Conservation (phyloP, 257 asterid species). For the Cynanchum wilfordii region DNA sequence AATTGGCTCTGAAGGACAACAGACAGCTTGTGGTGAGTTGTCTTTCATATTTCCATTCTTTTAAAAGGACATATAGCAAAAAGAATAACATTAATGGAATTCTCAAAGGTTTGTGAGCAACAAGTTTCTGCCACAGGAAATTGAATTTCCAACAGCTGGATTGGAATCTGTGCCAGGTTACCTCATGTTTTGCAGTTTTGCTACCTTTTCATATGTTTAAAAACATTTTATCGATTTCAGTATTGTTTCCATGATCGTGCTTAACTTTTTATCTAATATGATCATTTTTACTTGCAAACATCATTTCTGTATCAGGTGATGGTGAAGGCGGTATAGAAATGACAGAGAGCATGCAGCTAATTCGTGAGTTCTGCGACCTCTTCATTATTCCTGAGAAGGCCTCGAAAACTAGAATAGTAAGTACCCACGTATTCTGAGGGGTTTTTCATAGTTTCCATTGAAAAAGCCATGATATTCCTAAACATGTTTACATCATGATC, state of each 20-base stretch:
- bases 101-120: slow-evolving; percentile 58
- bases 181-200: slow-evolving; percentile 2
- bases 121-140: slow-evolving; percentile 86
- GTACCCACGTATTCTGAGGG: slow-evolving; percentile 10
- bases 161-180: slow-evolving; percentile 86
- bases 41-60: slow-evolving; percentile 9
- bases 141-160: slow-evolving; percentile 91
- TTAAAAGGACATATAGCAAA: slow-evolving; percentile 20
- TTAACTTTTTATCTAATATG: background rate
- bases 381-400: slow-evolving; percentile 55
- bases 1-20: slow-evolving; percentile 52
- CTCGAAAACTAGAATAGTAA: slow-evolving; percentile 74
- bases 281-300: background rate
- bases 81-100: slow-evolving; percentile 23
- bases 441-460: background rate
- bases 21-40: slow-evolving; percentile 74
- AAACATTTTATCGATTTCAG: background rate
- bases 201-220: slow-evolving; percentile 1
- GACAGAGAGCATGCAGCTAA: slow-evolving; percentile 81
- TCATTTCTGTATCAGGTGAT: slow-evolving; percentile 48
- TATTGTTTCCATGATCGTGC: background rate
- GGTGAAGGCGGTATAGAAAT: slow-evolving; percentile 94
- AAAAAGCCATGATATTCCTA: background rate
- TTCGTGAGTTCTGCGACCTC: slow-evolving; percentile 79
- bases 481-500: background rate